phyloP scores from a whole-genome alignment of 768 basidiomycete genomes.

The Rhizopogon vesiculosus region DNA sequence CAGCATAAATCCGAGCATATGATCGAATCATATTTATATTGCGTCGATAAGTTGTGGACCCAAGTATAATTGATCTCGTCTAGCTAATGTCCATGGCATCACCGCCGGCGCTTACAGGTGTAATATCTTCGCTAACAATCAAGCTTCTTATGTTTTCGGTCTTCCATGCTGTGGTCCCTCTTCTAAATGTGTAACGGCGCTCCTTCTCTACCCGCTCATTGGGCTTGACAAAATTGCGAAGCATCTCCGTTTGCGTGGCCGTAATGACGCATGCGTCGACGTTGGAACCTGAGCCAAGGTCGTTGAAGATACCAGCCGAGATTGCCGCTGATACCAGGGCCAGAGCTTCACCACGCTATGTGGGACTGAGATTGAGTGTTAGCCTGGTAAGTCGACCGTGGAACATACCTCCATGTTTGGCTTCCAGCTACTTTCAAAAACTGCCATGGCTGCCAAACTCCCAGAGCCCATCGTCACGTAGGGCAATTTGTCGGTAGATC shows the following conservation, averaged over 20 bases:
- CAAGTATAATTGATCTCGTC: conserved; percentile 6
- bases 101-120: conserved; percentile 33
- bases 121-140: conserved; percentile 68
- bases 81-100: conserved; percentile 85
- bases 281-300: conserved; percentile 98
- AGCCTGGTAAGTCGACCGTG: background rate
- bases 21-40: too few species aligned
- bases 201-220: conserved; percentile 82
- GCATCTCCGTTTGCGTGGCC: conserved; percentile 80
- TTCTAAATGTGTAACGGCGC: conserved; percentile 61
- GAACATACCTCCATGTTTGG: conserved; percentile 70
- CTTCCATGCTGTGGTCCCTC: conserved; percentile 89
- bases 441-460: conserved; percentile 95
- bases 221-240: conserved; percentile 91
- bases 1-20: background rate
- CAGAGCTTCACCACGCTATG: conserved; percentile 76
- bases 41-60: background rate
- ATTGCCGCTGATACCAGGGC: conserved; percentile 82
- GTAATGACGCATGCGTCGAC: conserved; percentile 97
- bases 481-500: conserved; percentile 96
- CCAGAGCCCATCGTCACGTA: conserved; percentile 99
- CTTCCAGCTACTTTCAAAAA: conserved; percentile 87
- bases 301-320: conserved; percentile 97
- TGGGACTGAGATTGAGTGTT: background rate
- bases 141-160: conserved; percentile 71